These are phyloP conservation scores for Xylaria cubensis DNA, from an alignment of 495 filamentous ascomycete genomes.

Conservation along the genomic window DNA sequence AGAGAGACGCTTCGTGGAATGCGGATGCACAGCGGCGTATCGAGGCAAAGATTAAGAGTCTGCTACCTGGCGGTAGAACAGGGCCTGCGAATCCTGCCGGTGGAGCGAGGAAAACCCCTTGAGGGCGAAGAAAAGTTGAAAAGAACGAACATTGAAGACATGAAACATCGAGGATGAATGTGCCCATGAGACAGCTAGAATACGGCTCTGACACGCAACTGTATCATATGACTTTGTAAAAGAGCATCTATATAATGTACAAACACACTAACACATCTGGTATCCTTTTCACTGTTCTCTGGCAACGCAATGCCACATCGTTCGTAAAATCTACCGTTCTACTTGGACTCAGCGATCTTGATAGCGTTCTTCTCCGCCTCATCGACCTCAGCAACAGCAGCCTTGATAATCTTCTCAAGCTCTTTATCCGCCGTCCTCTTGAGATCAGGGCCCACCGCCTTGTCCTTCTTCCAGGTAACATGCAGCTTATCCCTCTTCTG, in stretches of 20 bases:
- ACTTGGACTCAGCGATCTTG: constrained; percentile 47
- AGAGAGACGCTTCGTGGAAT: constrained; percentile 49
- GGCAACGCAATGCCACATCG: background rate
- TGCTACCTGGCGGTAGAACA: constrained; percentile 33
- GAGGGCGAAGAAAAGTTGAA: constrained; percentile 9
- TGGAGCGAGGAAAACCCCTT: constrained; percentile 9
- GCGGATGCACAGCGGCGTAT: constrained; percentile 39
- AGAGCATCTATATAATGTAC: constrained; percentile 32
- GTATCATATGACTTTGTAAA: constrained; percentile 29
- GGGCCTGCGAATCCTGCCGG: constrained; percentile 3
- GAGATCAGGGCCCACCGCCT: constrained; percentile 68
- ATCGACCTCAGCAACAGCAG: constrained; percentile 70
- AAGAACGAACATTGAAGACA: background rate
- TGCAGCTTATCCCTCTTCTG: constrained; percentile 68
- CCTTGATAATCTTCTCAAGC: constrained; percentile 79
- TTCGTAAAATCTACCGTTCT: background rate
- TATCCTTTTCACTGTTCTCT: background rate
- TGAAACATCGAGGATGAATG: background rate
- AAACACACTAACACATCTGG: constrained; percentile 20
- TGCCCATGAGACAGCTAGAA: constrained; percentile 14
- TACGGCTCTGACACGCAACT: constrained; percentile 22
- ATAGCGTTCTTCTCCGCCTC: constrained; percentile 69
- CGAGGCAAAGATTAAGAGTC: constrained; percentile 42
- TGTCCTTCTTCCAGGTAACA: constrained; percentile 65
- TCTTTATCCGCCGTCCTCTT: constrained; percentile 67